Evolutionary conservation across 805 yeast genomes (phyloP).

Genomic region (Pichia cephalocereana): DNA sequence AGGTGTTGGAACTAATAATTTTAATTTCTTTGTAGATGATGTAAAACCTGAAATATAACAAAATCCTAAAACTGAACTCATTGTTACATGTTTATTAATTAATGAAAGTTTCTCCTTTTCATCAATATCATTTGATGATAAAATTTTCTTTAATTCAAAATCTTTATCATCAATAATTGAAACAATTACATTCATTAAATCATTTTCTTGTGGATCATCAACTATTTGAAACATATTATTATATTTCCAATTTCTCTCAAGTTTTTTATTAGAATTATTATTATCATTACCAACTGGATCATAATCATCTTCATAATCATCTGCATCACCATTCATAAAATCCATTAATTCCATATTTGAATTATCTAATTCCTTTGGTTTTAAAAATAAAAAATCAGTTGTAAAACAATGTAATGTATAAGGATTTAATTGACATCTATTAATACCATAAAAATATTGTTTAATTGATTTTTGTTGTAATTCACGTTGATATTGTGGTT

Average conservation of each 20-base stretch:
- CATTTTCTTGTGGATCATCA: slow-evolving; percentile 25
- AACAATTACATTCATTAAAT: slow-evolving; percentile 66
- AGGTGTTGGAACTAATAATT: slow-evolving; percentile 78
- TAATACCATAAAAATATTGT: slow-evolving; percentile 84
- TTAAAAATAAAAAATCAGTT: slow-evolving; percentile 51
- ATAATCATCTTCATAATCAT: slow-evolving; percentile 13
- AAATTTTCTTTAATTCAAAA: slow-evolving; percentile 4
- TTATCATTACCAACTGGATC: slow-evolving; percentile 25
- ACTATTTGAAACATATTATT: slow-evolving; percentile 2
- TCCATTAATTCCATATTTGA: slow-evolving; percentile 12
- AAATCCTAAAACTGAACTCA: slow-evolving; percentile 55
- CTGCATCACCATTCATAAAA: slow-evolving; percentile 21
- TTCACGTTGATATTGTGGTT: slow-evolving; percentile 58
- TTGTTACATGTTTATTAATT: slow-evolving; percentile 11
- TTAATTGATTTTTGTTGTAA: slow-evolving; percentile 68
- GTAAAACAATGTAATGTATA: slow-evolving; percentile 70
- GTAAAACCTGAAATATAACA: slow-evolving; percentile 54
- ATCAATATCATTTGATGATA: not conserved
- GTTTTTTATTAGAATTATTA: not conserved
- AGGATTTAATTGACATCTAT: slow-evolving; percentile 64
- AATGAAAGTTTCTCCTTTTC: slow-evolving; percentile 21
- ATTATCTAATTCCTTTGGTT: slow-evolving; percentile 32
- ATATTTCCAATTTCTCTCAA: slow-evolving; percentile 4
- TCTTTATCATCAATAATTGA: slow-evolving; percentile 21
- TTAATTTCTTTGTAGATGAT: slow-evolving; percentile 59